phyloP scores from a whole-genome alignment of 78 protist species.

The Guillardia theta region DNA sequence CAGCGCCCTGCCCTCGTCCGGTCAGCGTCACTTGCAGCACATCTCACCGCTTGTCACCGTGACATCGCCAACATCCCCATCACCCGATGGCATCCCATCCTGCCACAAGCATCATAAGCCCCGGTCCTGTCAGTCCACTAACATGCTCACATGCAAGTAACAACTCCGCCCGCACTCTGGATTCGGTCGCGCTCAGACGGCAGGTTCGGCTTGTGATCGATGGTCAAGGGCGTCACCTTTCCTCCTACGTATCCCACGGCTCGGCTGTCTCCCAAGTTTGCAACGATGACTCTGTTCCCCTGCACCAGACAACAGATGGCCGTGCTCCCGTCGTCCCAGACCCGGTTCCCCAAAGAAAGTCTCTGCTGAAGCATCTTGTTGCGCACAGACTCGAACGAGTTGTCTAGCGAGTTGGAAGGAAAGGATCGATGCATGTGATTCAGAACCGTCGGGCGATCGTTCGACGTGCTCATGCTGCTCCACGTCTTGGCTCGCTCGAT shows the following conservation, averaged over 20 bases:
- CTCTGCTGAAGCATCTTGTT: conserved; percentile 41
- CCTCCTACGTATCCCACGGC: conserved; percentile 68
- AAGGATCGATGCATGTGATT: neutral
- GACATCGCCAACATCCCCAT: conserved; percentile 41
- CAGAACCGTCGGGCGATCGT: neutral
- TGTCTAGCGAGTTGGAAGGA: conserved; percentile 1
- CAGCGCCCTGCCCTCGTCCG: neutral
- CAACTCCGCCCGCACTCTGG: conserved; percentile 67
- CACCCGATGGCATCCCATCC: conserved; percentile 37
- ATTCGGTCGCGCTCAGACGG: conserved; percentile 76
- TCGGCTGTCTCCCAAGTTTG: conserved; percentile 86
- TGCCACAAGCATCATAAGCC: neutral
- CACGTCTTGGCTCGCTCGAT: neutral
- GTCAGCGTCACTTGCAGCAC: too few species aligned
- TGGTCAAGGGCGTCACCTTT: conserved; percentile 59
- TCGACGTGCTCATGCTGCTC: neutral
- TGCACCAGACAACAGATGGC: conserved; percentile 63
- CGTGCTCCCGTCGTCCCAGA: conserved; percentile 75
- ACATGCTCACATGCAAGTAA: neutral
- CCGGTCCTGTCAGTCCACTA: neutral
- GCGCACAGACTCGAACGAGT: conserved; percentile 18
- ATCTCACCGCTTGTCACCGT: too few species aligned
- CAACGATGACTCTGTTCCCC: conserved; percentile 47
- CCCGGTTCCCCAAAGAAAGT: conserved; percentile 4
- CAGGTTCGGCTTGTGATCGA: conserved; percentile 78